Evolutionary conservation across 192 early-diverging fungal genomes (phyloP).

Genomic region (Oehlia diaphana): DNA sequence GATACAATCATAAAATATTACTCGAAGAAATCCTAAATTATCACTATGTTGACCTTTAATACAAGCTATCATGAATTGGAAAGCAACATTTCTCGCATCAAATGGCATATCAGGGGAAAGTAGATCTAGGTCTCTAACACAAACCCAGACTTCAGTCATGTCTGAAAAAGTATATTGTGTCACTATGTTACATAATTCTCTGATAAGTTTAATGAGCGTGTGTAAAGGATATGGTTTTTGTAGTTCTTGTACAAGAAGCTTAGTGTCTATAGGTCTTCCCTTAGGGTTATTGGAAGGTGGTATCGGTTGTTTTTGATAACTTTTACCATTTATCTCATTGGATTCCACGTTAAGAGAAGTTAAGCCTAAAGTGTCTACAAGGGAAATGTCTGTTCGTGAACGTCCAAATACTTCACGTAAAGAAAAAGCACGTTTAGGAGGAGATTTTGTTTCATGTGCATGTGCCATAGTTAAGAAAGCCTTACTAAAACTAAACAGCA

Average conservation of each 20-base stretch:
- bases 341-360: background rate
- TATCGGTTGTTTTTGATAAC: background rate
- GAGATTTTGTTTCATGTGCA: background rate
- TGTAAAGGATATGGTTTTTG: constrained; percentile 36
- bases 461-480: background rate
- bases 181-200: constrained; percentile 47
- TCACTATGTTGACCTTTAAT: constrained; percentile 57
- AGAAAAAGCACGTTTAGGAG: background rate
- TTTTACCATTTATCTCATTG: background rate
- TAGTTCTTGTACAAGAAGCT: constrained; percentile 48
- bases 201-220: constrained; percentile 48
- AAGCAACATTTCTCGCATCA: constrained; percentile 52
- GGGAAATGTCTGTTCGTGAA: background rate
- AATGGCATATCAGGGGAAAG: constrained; percentile 43
- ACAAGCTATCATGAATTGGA: constrained; percentile 62
- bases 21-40: constrained; percentile 51
- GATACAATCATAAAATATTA: constrained; percentile 55
- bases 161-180: constrained; percentile 53
- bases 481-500: too few species aligned
- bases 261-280: constrained; percentile 48
- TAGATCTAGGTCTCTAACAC: constrained; percentile 52
- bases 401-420: background rate
- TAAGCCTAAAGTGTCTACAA: background rate
- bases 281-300: background rate
- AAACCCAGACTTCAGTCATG: constrained; percentile 53